Evolutionary conservation across 805 yeast species (phyloP), one percentile per base, ranked within the genome.

Genomic region (Zygotorulaspora sp.): DNA sequence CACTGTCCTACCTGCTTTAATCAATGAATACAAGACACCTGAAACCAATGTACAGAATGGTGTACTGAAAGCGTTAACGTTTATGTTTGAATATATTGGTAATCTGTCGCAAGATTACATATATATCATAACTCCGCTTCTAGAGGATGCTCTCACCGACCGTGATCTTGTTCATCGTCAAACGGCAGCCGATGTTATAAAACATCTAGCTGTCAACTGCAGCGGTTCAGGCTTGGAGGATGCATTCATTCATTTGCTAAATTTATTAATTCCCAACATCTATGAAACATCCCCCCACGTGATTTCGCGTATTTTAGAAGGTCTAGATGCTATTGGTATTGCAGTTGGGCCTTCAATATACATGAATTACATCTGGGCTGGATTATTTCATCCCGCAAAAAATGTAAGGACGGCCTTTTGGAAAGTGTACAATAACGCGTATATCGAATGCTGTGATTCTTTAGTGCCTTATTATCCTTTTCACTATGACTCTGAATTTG

Each of bases 231-330:
- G 89, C 0, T 69, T 73, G 39, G 95, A 86, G 48, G 94, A 82
- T 47, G 84, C 87, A 0, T 87, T 92, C 65, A 57, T 86, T 8
- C 96, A 92, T 58, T 74, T 80, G 41, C 65, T 92, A 53, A 87
- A 92, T 56, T 67, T 89, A 35, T 61, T 92, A 14, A 63, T 88
- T 62, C 98, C 99, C 2, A 92, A 92, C 57, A 68, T 92, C 2
- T 88, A 77, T 57, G 99, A 90, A 59, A 84, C 96, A 0, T 88
- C 97, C 0, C 97, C 97, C 0, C 99, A 92, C 61, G 97, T 89
- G 10, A 88, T 89, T 40, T 71, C 68, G 7, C 75, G 97, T 47
- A 78, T 92, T 1, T 46, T 84, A 32, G 97, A 87, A 38, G 83
- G 89, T 37, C 67, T 92, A 18, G 88, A 83, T 42, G 81, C 85